A percentile compares a stretch with the other conserved stretches of the same genome.
phyloP scores from a whole-genome alignment of 352 stramenopile species.

The Phytophthora ohioensis region DNA sequence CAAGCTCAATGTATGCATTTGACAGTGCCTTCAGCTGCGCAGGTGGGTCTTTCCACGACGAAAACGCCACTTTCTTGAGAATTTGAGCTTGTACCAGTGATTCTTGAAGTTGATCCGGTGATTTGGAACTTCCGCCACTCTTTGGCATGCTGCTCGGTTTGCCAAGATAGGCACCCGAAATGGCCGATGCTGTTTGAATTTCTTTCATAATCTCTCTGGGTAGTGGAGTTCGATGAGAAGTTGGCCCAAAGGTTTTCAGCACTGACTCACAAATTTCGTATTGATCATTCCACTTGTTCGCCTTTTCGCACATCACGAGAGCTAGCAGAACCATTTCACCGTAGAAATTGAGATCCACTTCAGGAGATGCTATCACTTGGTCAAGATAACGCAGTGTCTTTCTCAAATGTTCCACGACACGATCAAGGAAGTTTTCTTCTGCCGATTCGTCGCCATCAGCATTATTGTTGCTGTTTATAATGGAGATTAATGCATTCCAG shows the following conservation, averaged over 20 bases:
- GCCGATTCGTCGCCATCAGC: constrained; percentile 24
- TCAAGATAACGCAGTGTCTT: constrained; percentile 40
- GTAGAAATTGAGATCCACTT: constrained; percentile 34
- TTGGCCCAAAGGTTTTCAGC: constrained; percentile 30
- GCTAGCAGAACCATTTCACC: constrained; percentile 69
- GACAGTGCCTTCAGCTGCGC: constrained; percentile 67
- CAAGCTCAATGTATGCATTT: constrained; percentile 66
- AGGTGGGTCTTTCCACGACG: constrained; percentile 62
- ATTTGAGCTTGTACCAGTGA: constrained; percentile 69
- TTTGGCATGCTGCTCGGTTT: constrained; percentile 37
- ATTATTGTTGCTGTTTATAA: constrained; percentile 30
- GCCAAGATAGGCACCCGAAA: constrained; percentile 67
- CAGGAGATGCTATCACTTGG: constrained; percentile 14
- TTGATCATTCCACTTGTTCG: constrained; percentile 52
- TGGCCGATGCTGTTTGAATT: constrained; percentile 59
- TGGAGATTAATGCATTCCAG: constrained; percentile 80
- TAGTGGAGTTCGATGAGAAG: constrained; percentile 26
- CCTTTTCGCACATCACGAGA: constrained; percentile 61
- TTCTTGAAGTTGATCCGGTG: constrained; percentile 50
- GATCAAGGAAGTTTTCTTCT: constrained; percentile 33
- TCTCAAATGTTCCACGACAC: constrained; percentile 32
- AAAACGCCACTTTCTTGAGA: constrained; percentile 70
- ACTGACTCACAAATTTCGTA: constrained; percentile 50
- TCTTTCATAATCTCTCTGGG: constrained; percentile 49
- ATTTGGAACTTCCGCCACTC: constrained; percentile 29